Conservation (phyloP, 2,329 filamentous ascomycete genomes). For the Diplodia scrobiculata region DNA sequence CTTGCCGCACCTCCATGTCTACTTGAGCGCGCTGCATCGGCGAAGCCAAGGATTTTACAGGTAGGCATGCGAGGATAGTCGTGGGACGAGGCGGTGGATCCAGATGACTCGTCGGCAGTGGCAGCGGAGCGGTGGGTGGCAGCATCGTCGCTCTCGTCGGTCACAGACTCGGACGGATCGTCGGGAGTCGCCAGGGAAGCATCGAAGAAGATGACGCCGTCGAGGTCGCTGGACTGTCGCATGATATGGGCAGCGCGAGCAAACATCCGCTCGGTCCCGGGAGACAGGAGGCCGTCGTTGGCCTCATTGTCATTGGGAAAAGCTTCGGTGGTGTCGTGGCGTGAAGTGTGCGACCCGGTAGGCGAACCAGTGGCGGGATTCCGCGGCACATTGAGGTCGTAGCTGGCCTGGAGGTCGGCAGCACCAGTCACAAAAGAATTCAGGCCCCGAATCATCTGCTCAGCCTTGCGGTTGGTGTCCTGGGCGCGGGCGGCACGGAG, state of each 20-base stretch:
- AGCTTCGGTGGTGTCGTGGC: too few relatives aligned
- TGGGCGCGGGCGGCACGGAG: slow-evolving; percentile 33
- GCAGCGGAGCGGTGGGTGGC: too few relatives aligned
- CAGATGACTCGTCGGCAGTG: not conserved
- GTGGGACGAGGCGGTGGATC: not conserved
- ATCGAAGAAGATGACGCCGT: slow-evolving; percentile 42
- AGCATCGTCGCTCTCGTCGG: not conserved
- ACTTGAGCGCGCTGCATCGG: slow-evolving; percentile 27
- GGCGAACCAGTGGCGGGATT: not conserved
- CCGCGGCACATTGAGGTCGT: not conserved
- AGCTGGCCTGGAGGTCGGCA: slow-evolving; percentile 15
- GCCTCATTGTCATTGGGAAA: too few relatives aligned
- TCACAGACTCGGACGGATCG: not conserved
- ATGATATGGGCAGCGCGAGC: slow-evolving; percentile 40
- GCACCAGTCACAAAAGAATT: slow-evolving; percentile 35
- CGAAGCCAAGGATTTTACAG: slow-evolving; percentile 34
- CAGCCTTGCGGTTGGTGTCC: slow-evolving; percentile 35
- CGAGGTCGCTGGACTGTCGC: slow-evolving; percentile 38
- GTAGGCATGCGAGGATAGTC: not conserved
- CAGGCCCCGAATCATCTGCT: slow-evolving; percentile 40
- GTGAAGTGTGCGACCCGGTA: not conserved
- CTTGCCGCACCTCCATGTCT: not conserved
- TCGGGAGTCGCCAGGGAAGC: slow-evolving; percentile 35
- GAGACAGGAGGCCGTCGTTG: slow-evolving; percentile 39
- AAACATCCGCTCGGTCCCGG: slow-evolving; percentile 38